Percentiles rank a stretch among this genome's conserved stretches.
phyloP scores from a whole-genome alignment of 306 rosid genomes.

The Citrullus mucosospermus region DNA sequence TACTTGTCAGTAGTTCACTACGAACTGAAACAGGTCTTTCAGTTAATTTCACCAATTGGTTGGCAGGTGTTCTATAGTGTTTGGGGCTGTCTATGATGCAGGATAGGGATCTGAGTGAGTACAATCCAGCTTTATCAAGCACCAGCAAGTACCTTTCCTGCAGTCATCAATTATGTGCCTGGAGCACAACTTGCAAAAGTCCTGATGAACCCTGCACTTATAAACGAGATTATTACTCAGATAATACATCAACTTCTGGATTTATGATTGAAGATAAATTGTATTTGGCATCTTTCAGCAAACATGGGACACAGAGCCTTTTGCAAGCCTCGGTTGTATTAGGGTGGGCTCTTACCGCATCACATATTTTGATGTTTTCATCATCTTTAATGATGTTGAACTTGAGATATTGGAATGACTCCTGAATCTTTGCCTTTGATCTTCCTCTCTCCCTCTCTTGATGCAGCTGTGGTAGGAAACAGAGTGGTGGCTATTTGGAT shows the following conservation, averaged over 20 bases:
- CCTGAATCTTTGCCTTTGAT: neutral
- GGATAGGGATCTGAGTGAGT: conserved; percentile 73
- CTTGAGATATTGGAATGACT: neutral
- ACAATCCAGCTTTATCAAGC: conserved; percentile 42
- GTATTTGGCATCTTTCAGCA: conserved; percentile 35
- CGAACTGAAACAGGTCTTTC: conserved; percentile 32
- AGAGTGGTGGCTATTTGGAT: conserved; percentile 40
- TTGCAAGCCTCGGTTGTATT: conserved; percentile 54
- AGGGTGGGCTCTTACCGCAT: conserved; percentile 34
- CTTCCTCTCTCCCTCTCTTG: conserved; percentile 3
- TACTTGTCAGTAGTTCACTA: neutral
- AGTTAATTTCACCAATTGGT: conserved; percentile 59
- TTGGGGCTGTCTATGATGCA: conserved; percentile 72
- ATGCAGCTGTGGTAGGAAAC: conserved; percentile 53
- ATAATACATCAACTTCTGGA: conserved; percentile 62
- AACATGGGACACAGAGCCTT: conserved; percentile 18
- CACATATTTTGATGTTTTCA: neutral
- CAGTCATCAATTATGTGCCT: conserved; percentile 50
- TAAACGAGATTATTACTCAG: conserved; percentile 31
- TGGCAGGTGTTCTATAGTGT: conserved; percentile 69
- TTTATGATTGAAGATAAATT: conserved; percentile 56
- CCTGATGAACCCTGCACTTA: conserved; percentile 49
- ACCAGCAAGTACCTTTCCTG: conserved; percentile 57
- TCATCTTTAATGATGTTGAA: neutral
- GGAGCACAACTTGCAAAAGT: conserved; percentile 36